Evolutionary conservation across 1,284 basidiomycete genomes (phyloP).

Genomic region (Trichosporon coremiiforme): DNA sequence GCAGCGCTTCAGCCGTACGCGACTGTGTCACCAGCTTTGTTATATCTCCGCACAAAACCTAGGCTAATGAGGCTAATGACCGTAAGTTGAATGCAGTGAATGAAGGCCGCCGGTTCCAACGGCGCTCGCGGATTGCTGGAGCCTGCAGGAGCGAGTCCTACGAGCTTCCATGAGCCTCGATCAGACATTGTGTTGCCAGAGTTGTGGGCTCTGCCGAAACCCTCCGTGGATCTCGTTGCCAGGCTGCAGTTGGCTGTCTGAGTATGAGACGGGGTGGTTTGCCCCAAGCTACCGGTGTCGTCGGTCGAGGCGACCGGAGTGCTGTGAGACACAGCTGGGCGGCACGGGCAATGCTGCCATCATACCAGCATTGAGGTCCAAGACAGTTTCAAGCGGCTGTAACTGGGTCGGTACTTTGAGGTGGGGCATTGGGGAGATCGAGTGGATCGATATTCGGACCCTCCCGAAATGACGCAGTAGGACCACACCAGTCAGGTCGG

Average conservation of each 20-base stretch:
- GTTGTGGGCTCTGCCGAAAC: not conserved
- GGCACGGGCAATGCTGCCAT: not conserved
- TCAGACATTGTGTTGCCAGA: not conserved
- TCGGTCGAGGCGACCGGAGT: not conserved
- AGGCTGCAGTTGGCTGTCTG: not conserved
- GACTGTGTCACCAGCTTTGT: not conserved
- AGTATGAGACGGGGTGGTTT: not conserved
- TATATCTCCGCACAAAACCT: slow-evolving; percentile 10
- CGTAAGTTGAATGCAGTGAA: not conserved
- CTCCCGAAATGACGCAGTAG: not conserved
- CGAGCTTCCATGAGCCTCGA: not conserved
- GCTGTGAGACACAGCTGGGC: not conserved
- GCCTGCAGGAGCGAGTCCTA: not conserved
- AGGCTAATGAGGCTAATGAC: not conserved
- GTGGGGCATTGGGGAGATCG: not conserved
- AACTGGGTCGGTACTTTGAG: not conserved
- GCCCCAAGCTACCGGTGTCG: not conserved
- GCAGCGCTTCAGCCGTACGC: not conserved
- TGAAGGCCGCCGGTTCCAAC: not conserved
- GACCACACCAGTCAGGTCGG: not conserved
- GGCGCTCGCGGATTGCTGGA: not conserved
- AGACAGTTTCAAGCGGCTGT: slow-evolving; percentile 2
- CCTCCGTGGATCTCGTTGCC: not conserved
- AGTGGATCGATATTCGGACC: not conserved
- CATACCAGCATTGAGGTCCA: not conserved